Conservation (phyloP, 1,284 basidiomycete species). For the Ganoderma lucidum region DNA sequence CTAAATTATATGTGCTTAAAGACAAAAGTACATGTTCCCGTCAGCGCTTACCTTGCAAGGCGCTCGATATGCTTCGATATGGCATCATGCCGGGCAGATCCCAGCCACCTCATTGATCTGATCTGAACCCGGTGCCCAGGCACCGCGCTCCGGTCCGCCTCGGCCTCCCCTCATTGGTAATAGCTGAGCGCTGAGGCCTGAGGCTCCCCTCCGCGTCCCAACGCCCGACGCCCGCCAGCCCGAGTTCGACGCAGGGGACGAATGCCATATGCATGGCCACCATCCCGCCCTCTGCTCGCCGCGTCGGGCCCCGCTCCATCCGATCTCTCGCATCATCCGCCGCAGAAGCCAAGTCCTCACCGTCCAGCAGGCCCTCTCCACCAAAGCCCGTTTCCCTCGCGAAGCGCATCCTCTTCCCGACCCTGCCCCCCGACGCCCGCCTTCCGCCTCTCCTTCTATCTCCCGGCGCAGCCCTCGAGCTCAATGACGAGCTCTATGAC, state of each 20-base stretch:
- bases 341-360: slow-evolving; percentile 34
- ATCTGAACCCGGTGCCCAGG: no score
- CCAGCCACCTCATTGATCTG: background rate
- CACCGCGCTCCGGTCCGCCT: background rate
- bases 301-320: slow-evolving; percentile 40
- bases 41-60: background rate
- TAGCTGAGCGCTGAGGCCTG: no score
- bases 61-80: background rate
- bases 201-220: no score
- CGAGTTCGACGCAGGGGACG: no score
- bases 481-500: slow-evolving; percentile 77
- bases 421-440: slow-evolving; percentile 51
- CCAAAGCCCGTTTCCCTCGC: slow-evolving; percentile 54
- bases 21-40: no score
- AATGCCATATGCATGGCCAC: slow-evolving; percentile 34
- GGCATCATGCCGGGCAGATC: background rate
- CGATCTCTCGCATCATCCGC: slow-evolving; percentile 42
- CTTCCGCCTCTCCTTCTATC: slow-evolving; percentile 63
- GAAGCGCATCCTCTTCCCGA: slow-evolving; percentile 75
- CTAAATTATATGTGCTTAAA: background rate
- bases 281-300: slow-evolving; percentile 33
- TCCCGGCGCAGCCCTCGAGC: slow-evolving; percentile 53
- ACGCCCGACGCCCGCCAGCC: slow-evolving; percentile 3
- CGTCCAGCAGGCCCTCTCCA: slow-evolving; percentile 29
- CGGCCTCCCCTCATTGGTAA: background rate